Evolutionary conservation across 2,329 filamentous ascomycete genomes (phyloP), one percentile per base, ranked within the genome.

Genomic region (Magnaporthales sp.): DNA sequence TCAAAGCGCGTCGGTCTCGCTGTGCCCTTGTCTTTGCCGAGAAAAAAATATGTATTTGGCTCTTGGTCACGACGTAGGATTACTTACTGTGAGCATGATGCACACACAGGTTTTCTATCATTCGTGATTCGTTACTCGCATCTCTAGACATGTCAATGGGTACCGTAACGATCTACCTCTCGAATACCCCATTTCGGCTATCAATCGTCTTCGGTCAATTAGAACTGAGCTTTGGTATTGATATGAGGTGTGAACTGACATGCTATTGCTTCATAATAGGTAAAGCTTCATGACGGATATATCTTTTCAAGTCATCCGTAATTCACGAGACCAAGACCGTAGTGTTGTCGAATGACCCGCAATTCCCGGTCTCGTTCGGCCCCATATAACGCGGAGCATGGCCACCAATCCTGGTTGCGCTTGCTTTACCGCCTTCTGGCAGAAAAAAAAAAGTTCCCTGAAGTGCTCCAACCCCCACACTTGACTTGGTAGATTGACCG

Each of bases 391-490:
- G 54, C 54, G 54, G 54, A 58, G 54, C 24, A 8, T 4, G 13
- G 24, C 54, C 22, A 58, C 54, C n/a, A 58, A 24, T 58, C 24
- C 54, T 24, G 54, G 54, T 24, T 58, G 54, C 38, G 22, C 10
- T 22, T 24, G 22, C 2, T 24, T 64, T n/a, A 64, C 62, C 62
- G 62, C 62, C 13, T 27, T 6, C 10, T 58, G 62, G 62, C 62
- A 64, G 62, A 64, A 64, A 64, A 64, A 38, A 63, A 64, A 64
- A 64, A 64, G 62, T 64, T 64, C 62, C 62, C 62, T 46, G 24
- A 19, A 24, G 22, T 26, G 29, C 54, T 27, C 54, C 54, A 58
- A 24, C 22, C 54, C 54, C 54, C 54, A 24, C 54, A 58, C 54
- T 62, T 24, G 65, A 29, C 29, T 63, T 63, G 29, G 19, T 22